Base-by-base conservation (phyloP, 495 filamentous ascomycete genomes). In the Annulohypoxylon stygium region DNA sequence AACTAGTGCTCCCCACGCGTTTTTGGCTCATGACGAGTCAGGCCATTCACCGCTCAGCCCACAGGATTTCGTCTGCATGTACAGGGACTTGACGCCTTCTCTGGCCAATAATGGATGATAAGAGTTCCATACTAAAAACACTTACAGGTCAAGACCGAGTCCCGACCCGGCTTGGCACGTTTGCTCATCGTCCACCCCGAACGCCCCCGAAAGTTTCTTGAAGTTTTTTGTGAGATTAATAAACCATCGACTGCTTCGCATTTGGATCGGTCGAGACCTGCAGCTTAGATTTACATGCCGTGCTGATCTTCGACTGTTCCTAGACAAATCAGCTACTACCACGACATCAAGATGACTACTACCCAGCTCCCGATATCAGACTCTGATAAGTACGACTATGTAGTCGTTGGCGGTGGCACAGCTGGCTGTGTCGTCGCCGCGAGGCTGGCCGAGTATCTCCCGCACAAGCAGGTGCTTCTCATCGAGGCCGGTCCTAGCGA, bases 321-420 rank as follows among this genome's bases (percentile, higher is more conserved):
- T 51, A 23, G 58, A 48, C 45, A 47, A 25, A 67, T 34, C 25
- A n/a, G 23, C 18, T 43, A 37, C 18, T 43, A 37, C 58, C 39
- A 20, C 33, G 16, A 60, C 14, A 16, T n/a, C 25, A 60, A 71
- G 70, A 90, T 87, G 82, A 92, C 90, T 75, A 92, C 90, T 48
- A 88, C 86, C 65, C 81, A 89, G 3, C 82, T 92, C 57, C 83
- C 89, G 55, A 78, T 87, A 54, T 71, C 86, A 60, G 89, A 89
- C 69, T 85, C 86, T 58, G 85, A 90, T 82, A 86, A 83, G 84
- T 94, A 90, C 82, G 93, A 97, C 82, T 95, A 94, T 84, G 83
- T 97, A 73, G 90, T 95, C 77, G 90, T 94, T 10, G 93, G 93
- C 69, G 93, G 93, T 61, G 93, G 93, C 75, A 94, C 93, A 25